Conservation (phyloP, 306 rosid genomes). For the Cicer cuneatum region DNA sequence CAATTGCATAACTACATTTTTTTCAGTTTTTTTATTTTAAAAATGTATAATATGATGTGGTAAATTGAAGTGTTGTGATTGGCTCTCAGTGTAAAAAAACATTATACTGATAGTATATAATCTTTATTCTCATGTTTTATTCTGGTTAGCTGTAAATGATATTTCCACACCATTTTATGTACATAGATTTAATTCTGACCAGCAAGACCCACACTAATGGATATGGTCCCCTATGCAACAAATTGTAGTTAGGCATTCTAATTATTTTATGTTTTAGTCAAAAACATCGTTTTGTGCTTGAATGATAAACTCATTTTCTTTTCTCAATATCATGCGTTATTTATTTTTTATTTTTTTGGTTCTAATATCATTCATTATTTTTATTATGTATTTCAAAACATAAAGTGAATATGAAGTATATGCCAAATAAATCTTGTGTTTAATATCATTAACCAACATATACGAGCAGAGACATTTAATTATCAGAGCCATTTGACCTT, state of each 20-base stretch:
- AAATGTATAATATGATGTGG: too few relatives aligned
- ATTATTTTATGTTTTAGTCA: conserved; percentile 11
- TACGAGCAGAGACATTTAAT: conserved; percentile 7
- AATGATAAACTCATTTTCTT: conserved; percentile 15
- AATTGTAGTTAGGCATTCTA: neutral
- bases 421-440: neutral
- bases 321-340: conserved; percentile 10
- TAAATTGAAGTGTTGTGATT: too few relatives aligned
- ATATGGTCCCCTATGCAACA: conserved; percentile 30
- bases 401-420: neutral
- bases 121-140: neutral
- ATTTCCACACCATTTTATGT: conserved; percentile 13
- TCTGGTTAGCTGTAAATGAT: conserved; percentile 19
- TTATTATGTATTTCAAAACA: conserved; percentile 14
- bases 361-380: conserved; percentile 11
- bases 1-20: too few relatives aligned
- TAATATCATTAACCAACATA: conserved; percentile 25
- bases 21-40: too few relatives aligned
- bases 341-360: conserved; percentile 7
- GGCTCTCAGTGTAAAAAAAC: too few relatives aligned
- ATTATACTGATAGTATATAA: too few relatives aligned
- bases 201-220: conserved; percentile 11
- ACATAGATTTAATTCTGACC: neutral
- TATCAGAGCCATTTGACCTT: conserved; percentile 31
- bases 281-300: conserved; percentile 7